Conservation (phyloP, 2,329 filamentous ascomycete genomes). For the Nannizziopsis arthrosporioides region DNA sequence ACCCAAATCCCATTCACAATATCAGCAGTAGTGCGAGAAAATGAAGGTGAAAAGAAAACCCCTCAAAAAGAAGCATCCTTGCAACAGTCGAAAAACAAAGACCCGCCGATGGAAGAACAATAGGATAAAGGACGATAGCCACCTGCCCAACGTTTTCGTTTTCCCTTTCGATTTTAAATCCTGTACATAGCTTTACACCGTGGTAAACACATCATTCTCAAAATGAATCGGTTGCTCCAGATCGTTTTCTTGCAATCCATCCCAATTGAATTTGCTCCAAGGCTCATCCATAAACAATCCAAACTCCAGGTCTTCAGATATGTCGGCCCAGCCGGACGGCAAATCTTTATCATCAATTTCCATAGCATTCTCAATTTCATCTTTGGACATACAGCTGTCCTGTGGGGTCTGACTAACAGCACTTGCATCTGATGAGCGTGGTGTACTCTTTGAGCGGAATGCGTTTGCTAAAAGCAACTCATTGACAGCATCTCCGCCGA, state of each 20-base stretch:
- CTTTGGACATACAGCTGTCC: slow-evolving; percentile 25
- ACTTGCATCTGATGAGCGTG: slow-evolving; percentile 28
- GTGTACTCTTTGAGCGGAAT: slow-evolving; percentile 28
- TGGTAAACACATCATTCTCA: too few species aligned
- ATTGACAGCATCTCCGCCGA: slow-evolving; percentile 28
- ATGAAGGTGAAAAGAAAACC: too few species aligned
- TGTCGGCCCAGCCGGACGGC: slow-evolving; percentile 24
- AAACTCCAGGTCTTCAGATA: slow-evolving; percentile 21
- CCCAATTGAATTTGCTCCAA: slow-evolving; percentile 27
- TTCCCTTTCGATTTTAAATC: too few species aligned
- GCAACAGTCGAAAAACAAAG: too few species aligned
- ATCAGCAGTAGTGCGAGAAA: too few species aligned
- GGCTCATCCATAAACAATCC: slow-evolving; percentile 17
- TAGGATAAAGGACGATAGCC: too few species aligned
- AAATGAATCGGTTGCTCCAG: neutral
- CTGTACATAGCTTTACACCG: too few species aligned
- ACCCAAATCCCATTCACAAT: too few species aligned
- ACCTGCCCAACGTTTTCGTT: too few species aligned
- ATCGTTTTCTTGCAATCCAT: slow-evolving; percentile 26
- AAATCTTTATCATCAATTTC: slow-evolving; percentile 23
- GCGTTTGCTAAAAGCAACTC: slow-evolving; percentile 29
- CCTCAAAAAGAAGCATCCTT: too few species aligned
- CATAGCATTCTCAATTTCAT: slow-evolving; percentile 23
- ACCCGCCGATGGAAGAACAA: too few species aligned
- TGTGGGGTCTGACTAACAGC: slow-evolving; percentile 29